These are phyloP conservation scores for Orobanche coerulescens DNA, from an alignment of 257 asterid genomes.

Conservation along the genomic window DNA sequence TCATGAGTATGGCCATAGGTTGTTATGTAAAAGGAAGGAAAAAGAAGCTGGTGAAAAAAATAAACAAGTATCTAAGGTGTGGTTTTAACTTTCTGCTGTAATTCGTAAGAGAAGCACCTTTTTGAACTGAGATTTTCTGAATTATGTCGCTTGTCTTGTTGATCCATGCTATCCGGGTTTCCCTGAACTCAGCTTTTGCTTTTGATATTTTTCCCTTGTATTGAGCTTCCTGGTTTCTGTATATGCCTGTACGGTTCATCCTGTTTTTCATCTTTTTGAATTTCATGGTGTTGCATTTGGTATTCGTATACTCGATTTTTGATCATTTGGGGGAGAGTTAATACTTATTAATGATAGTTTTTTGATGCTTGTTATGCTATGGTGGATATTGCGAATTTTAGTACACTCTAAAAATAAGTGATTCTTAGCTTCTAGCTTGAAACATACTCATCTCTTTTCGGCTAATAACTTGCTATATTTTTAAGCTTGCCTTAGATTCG, in stretches of 20 bases:
- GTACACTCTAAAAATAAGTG: no score
- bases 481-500: neutral
- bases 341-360: neutral
- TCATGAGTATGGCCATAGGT: neutral
- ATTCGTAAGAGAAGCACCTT: neutral
- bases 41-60: neutral
- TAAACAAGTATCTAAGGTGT: conserved; percentile 2
- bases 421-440: no score
- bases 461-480: no score
- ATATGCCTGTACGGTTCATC: neutral
- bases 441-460: no score
- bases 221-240: neutral
- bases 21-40: neutral
- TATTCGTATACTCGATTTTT: neutral
- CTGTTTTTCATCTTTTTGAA: neutral
- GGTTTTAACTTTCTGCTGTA: neutral
- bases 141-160: neutral
- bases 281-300: neutral
- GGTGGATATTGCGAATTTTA: no score
- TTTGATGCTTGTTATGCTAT: neutral
- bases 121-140: neutral
- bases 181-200: neutral
- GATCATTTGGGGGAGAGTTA: neutral
- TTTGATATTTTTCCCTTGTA: neutral
- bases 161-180: neutral